Conservation (phyloP, 1,284 basidiomycete genomes). For the Pholiota adiposa region DNA sequence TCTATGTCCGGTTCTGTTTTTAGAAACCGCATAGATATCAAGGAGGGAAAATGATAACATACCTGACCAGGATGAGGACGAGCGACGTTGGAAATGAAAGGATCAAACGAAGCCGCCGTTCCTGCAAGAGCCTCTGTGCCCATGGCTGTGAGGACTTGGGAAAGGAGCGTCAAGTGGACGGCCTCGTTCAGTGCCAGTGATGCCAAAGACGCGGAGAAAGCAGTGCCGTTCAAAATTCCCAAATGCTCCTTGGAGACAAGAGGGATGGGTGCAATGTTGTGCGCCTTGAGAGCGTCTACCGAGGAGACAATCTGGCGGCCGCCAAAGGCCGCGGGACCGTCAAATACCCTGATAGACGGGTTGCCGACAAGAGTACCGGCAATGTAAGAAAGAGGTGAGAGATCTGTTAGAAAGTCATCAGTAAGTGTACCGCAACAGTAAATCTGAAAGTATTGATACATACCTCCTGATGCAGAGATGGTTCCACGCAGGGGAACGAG, state of each 20-base stretch:
- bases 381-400: conserved; percentile 84
- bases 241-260: conserved; percentile 84
- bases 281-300: conserved; percentile 65
- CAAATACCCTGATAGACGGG: conserved; percentile 77
- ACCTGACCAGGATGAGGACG: conserved; percentile 89
- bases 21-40: neutral
- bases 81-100: conserved; percentile 79
- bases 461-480: conserved; percentile 83
- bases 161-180: conserved; percentile 70
- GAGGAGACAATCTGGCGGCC: conserved; percentile 63
- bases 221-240: conserved; percentile 83
- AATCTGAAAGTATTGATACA: conserved; percentile 17
- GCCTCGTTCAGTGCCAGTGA: conserved; percentile 74
- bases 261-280: conserved; percentile 68
- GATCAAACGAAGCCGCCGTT: conserved; percentile 72
- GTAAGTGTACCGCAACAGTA: conserved; percentile 12
- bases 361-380: conserved; percentile 81
- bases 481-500: conserved; percentile 85
- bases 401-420: conserved; percentile 48
- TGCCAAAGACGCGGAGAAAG: conserved; percentile 74
- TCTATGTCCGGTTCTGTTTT: conserved; percentile 34
- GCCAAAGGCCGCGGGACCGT: conserved; percentile 55
- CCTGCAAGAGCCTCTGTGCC: conserved; percentile 83
- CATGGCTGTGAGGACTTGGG: conserved; percentile 83
- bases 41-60: conserved; percentile 15